phyloP scores from a whole-genome alignment of 805 yeast genomes.

The Kazachstania taianensis region DNA sequence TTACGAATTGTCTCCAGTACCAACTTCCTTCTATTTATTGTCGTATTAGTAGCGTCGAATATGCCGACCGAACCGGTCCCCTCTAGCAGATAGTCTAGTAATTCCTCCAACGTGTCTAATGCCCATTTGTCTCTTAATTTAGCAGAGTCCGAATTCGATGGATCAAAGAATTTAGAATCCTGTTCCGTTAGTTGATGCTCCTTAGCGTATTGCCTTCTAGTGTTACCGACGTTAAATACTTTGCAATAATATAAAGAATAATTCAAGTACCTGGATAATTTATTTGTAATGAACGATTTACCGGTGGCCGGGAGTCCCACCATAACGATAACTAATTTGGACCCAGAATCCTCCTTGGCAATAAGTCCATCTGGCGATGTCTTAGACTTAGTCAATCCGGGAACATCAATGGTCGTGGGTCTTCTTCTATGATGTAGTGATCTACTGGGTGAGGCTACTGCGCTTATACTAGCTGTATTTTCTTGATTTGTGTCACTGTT shows the following conservation, averaged over 20 bases:
- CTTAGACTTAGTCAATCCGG: slow-evolving; percentile 79
- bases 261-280: slow-evolving; percentile 78
- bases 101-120: slow-evolving; percentile 77
- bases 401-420: slow-evolving; percentile 81
- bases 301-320: slow-evolving; percentile 96
- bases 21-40: slow-evolving; percentile 50
- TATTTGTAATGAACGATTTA: slow-evolving; percentile 85
- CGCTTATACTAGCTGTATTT: background rate
- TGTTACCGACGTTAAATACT: slow-evolving; percentile 92
- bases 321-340: slow-evolving; percentile 87
- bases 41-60: slow-evolving; percentile 76
- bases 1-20: slow-evolving; percentile 49
- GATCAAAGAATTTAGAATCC: slow-evolving; percentile 77
- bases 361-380: slow-evolving; percentile 67
- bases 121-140: slow-evolving; percentile 89
- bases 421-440: slow-evolving; percentile 36
- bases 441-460: slow-evolving; percentile 14
- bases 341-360: slow-evolving; percentile 58
- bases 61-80: slow-evolving; percentile 90
- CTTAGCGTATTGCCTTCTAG: slow-evolving; percentile 63
- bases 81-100: slow-evolving; percentile 67
- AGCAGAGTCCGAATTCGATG: slow-evolving; percentile 56
- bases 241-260: slow-evolving; percentile 89
- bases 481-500: background rate
- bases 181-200: slow-evolving; percentile 36